phyloP scores from a whole-genome alignment of 2,329 filamentous ascomycete genomes.

The Basipetospora chlamydospora region DNA sequence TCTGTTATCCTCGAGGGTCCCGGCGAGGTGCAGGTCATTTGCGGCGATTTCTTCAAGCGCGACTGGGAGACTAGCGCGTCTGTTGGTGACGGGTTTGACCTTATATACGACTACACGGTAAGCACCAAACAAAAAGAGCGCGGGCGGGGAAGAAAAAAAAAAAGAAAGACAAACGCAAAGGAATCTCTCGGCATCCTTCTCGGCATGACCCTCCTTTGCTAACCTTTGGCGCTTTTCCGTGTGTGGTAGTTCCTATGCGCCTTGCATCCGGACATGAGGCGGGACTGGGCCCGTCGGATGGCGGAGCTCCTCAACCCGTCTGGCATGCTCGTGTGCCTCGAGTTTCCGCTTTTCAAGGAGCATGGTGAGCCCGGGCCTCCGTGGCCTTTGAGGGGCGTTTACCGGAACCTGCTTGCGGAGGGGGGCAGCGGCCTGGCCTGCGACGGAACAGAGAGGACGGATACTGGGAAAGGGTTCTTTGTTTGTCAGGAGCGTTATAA shows the following conservation, averaged over 20 bases:
- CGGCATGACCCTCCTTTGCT: not conserved
- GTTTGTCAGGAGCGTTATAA: not conserved
- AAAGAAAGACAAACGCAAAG: not conserved
- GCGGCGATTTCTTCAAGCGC: not conserved
- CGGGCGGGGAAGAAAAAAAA: too few species aligned
- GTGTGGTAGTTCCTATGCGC: constrained; percentile 1
- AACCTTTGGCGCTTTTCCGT: not conserved
- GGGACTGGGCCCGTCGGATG: constrained; percentile 2
- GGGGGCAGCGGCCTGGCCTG: not conserved
- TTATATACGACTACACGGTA: constrained; percentile 4
- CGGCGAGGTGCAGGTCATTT: not conserved
- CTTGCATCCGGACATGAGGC: constrained; percentile 1
- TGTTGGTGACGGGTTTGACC: not conserved
- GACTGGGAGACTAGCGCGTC: not conserved
- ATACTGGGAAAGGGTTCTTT: not conserved
- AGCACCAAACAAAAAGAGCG: not conserved
- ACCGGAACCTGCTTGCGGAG: constrained; percentile 1
- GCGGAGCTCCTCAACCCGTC: not conserved
- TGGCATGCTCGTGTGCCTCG: constrained; percentile 1
- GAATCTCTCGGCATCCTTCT: not conserved
- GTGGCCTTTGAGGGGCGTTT: constrained; percentile 3
- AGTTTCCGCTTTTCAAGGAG: constrained; percentile 3
- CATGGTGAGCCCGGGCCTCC: not conserved
- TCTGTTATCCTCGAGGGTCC: not conserved
- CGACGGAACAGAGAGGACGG: not conserved